Evolutionary conservation across 2,329 filamentous ascomycete species (phyloP).

Genomic region (Nemania sp.): DNA sequence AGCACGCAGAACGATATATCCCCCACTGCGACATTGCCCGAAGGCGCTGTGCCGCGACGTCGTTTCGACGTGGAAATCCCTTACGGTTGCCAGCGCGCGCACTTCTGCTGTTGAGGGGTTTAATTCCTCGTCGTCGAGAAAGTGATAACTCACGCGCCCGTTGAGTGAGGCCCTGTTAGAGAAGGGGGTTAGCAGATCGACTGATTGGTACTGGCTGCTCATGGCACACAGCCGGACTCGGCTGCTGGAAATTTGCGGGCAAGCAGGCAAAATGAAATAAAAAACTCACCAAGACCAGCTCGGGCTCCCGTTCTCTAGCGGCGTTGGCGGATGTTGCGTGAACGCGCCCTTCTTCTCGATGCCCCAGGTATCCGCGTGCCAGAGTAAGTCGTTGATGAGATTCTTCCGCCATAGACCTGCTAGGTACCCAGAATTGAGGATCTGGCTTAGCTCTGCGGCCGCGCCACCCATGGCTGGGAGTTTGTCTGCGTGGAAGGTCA

Average conservation of each 20-base stretch:
- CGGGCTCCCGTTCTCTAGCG: constrained; percentile 1
- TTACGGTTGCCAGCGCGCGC: background rate
- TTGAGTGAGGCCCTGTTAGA: constrained; percentile 6
- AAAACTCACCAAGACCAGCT: constrained; percentile 5
- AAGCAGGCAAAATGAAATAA: no score
- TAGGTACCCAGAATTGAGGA: background rate
- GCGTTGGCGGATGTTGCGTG: background rate
- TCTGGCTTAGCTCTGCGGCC: background rate
- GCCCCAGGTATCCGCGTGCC: background rate
- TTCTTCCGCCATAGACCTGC: constrained; percentile 1
- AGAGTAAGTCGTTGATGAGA: background rate
- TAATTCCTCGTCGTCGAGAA: background rate
- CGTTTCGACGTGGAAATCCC: background rate
- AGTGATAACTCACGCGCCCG: constrained; percentile 1
- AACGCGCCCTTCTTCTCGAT: background rate
- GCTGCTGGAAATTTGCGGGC: no score
- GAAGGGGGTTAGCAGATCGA: no score
- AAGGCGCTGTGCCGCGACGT: constrained; percentile 1
- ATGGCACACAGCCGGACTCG: no score
- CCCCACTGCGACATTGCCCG: background rate
- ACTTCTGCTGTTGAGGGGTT: background rate
- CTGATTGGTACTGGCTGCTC: no score
- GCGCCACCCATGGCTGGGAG: constrained; percentile 3
- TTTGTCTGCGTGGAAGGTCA: constrained; percentile 2
- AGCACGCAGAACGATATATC: constrained; percentile 2